phyloP scores from a whole-genome alignment of 441 rosid genomes.

The Brassica hybrid region DNA sequence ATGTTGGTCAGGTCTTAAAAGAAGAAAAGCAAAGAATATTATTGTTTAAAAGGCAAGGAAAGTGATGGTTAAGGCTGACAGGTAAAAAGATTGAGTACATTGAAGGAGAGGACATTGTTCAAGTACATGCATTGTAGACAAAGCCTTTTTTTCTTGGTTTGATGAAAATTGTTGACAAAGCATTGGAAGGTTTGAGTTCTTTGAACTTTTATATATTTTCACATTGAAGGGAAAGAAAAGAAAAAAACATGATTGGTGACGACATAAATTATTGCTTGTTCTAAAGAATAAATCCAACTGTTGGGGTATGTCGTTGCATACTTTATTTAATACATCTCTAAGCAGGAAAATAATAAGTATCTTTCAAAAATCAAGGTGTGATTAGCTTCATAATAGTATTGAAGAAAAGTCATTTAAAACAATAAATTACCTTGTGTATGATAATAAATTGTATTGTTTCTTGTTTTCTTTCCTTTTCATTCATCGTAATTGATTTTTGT shows the following conservation, averaged over 20 bases:
- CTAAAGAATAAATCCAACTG: background rate
- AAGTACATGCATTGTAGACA: conserved; percentile 35
- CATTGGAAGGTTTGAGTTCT: conserved; percentile 12
- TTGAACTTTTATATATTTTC: background rate
- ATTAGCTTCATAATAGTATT: no score
- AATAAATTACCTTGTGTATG: background rate
- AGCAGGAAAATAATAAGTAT: background rate
- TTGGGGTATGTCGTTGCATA: conserved; percentile 1
- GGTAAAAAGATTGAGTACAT: conserved; percentile 8
- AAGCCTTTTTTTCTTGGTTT: conserved; percentile 2
- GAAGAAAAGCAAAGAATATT: conserved; percentile 10
- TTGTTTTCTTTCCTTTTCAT: background rate
- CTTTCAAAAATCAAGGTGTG: no score
- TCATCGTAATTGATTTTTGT: background rate
- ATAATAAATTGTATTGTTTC: background rate
- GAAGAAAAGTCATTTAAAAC: no score
- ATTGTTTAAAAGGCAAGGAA: conserved; percentile 8
- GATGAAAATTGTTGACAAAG: conserved; percentile 30
- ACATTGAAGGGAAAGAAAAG: background rate
- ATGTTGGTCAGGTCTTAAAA: background rate
- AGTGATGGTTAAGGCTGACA: conserved; percentile 21
- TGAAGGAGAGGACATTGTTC: conserved; percentile 10
- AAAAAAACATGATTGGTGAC: conserved; percentile 2
- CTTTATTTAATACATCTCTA: background rate
- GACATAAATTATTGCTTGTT: conserved; percentile 5